phyloP scores from a whole-genome alignment of 148 eudicot genomes.

The Linanthus parryae region DNA sequence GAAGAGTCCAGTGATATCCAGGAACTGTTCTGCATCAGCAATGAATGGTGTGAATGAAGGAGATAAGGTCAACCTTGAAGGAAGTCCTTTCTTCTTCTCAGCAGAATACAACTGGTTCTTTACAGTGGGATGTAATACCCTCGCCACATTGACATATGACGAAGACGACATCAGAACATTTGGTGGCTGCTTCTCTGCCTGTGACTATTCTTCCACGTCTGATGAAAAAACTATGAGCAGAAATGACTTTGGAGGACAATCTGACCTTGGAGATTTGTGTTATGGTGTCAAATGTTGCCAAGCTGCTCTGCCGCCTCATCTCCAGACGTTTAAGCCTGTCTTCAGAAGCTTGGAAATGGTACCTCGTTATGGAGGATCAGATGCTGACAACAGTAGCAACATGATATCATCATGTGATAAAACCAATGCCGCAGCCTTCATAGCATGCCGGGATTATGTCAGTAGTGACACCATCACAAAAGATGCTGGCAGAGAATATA shows the following conservation, averaged over 20 bases:
- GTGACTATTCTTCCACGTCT: too few relatives aligned
- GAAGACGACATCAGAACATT: neutral
- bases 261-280: neutral
- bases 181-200: neutral
- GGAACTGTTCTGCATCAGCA: neutral
- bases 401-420: too few relatives aligned
- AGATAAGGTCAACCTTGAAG: neutral
- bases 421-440: too few relatives aligned
- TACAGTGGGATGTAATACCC: slow-evolving; percentile 2
- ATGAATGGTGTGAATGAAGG: neutral
- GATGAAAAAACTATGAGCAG: too few relatives aligned
- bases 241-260: too few relatives aligned
- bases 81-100: slow-evolving; percentile 5
- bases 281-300: slow-evolving; percentile 1
- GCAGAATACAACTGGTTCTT: neutral
- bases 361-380: too few relatives aligned
- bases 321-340: neutral
- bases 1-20: neutral
- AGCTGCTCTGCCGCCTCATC: neutral
- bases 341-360: too few relatives aligned
- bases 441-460: too few relatives aligned
- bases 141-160: neutral
- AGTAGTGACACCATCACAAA: neutral
- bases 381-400: too few relatives aligned
- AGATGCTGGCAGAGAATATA: too few relatives aligned